phyloP scores from a whole-genome alignment of 208 protist species.

The Leishmania major region DNA sequence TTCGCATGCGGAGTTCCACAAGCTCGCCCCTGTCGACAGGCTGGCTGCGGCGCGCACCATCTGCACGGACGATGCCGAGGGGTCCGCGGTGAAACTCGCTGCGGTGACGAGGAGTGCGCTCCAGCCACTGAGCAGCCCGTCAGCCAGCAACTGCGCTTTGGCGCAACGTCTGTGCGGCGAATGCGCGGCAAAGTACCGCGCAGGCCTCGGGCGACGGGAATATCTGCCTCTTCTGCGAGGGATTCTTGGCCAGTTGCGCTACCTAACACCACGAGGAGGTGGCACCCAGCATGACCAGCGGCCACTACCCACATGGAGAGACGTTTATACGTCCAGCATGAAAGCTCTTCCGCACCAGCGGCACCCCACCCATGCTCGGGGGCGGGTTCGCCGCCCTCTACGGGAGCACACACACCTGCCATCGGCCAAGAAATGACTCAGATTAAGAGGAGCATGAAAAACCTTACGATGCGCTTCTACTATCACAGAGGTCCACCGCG shows the following conservation, averaged over 20 bases:
- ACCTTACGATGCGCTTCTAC: too few species aligned
- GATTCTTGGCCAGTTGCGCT: background rate
- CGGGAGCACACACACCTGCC: too few species aligned
- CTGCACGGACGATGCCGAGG: background rate
- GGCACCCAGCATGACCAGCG: background rate
- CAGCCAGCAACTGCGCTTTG: background rate
- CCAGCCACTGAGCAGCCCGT: background rate
- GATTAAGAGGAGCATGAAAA: too few species aligned
- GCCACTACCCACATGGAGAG: too few species aligned
- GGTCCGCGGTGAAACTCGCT: background rate
- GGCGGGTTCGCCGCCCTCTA: too few species aligned
- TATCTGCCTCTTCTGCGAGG: background rate
- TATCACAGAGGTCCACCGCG: too few species aligned
- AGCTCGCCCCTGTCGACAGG: background rate
- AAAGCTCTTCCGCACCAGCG: background rate
- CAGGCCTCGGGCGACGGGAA: background rate
- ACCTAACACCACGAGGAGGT: background rate
- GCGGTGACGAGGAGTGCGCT: background rate
- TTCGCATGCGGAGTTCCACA: background rate
- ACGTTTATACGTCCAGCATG: background rate
- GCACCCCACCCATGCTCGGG: too few species aligned
- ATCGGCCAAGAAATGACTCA: too few species aligned
- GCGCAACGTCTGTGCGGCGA: background rate
- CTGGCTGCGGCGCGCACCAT: background rate
- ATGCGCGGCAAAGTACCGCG: rapidly evolving